phyloP scores from a whole-genome alignment of 805 yeast species.

The Ogataea chonburiensis region DNA sequence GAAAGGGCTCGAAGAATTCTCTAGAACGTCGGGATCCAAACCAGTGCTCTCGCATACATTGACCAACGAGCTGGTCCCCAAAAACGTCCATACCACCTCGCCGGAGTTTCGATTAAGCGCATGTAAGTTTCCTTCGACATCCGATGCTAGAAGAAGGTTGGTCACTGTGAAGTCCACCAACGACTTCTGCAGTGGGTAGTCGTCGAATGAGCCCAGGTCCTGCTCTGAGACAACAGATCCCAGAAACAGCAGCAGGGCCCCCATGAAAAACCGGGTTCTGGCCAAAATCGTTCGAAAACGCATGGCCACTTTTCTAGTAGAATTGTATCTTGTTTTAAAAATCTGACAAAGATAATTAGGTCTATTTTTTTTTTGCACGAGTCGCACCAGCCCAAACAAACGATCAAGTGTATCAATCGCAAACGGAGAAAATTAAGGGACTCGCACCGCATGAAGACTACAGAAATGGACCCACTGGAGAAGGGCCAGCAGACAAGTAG shows the following conservation, averaged over 20 bases:
- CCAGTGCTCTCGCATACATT: slow-evolving; percentile 27
- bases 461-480: no score
- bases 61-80: slow-evolving; percentile 64
- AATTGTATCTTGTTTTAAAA: slow-evolving; percentile 1
- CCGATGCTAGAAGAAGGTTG: slow-evolving; percentile 66
- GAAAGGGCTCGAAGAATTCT: slow-evolving; percentile 1
- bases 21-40: slow-evolving; percentile 13
- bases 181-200: slow-evolving; percentile 6
- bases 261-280: slow-evolving; percentile 2
- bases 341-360: no score
- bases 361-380: no score
- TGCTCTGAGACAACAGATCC: background rate
- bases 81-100: slow-evolving; percentile 69
- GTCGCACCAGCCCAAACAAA: no score
- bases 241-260: background rate
- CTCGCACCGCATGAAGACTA: no score
- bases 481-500: no score
- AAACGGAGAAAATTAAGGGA: no score
- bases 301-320: slow-evolving; percentile 3
- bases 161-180: slow-evolving; percentile 37
- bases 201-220: slow-evolving; percentile 3
- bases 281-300: slow-evolving; percentile 5
- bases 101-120: slow-evolving; percentile 79
- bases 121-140: slow-evolving; percentile 84
- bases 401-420: no score